Evolutionary conservation across 371 early-diverging fungal species (phyloP), one percentile per base, ranked within the genome.

Genomic region (Rhizomucor pusillus): DNA sequence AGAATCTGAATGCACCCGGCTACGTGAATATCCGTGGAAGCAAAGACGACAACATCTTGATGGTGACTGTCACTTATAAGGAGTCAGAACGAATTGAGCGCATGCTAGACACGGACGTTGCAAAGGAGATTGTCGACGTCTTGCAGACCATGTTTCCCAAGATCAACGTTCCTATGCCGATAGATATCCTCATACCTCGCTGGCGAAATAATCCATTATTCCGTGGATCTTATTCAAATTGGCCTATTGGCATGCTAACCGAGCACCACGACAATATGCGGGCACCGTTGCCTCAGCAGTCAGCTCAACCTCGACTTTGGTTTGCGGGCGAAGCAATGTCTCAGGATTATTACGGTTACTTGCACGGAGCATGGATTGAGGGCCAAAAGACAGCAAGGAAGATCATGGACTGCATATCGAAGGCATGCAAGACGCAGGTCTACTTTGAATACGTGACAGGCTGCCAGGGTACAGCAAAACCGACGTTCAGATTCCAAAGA

Each of bases 271-370:
- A 60, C 18, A 75, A 75, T 22, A 61, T 75, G 66, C 65, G 66
- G 1, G 73, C 69, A 1, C 72, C 73, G 6, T 46, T 75, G 18
- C 52, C 63, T 12, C 40, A 19, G 14, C 16, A 41, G 24, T 12
- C 13, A 14, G 33, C 35, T 13, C 12, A 22, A 35, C 67, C 67
- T 18, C 59, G 63, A 13, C 47, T 77, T 12, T 74, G 70, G 72
- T 77, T 73, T 48, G 63, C 74, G 43, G 78, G 78, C 13, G 78
- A 77, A 54, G 74, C 78, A 9, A 67, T 56, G 48, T 74, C 75
- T 0, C 37, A 58, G 13, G 63, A 63, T 12, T 72, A 68, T 22
- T 77, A 73, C 55, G 78, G 78, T 0, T 77, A 60, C 43, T 56
- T 74, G 2, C 78, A 77, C 43, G 75, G 75, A 19, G 75, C 75